Evolutionary conservation across 768 basidiomycete species (phyloP), one percentile per base, ranked within the genome.

Genomic region (Favolaschia claudopus): DNA sequence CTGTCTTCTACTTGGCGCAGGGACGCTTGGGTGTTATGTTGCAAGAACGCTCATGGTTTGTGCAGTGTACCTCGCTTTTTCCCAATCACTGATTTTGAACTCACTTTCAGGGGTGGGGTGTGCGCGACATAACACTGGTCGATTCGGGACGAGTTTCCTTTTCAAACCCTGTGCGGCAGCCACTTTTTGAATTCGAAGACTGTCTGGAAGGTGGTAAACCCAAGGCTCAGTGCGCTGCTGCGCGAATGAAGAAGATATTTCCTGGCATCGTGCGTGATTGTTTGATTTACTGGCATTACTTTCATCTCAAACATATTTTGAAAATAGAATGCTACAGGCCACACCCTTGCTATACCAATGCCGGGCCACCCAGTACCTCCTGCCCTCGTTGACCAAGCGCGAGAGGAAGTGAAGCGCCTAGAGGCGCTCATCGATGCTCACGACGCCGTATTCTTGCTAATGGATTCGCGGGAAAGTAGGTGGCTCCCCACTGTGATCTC

Each of bases 401-500:
- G 85, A 68, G 78, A 79, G n/a, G 89, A 94, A 62, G 87, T 98
- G 1, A 75, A 75, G 29, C 78, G 80, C 64, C 82, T 99, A 9
- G 94, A 96, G 67, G 71, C 80, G 24, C 83, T 99, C 15, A 82
- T 99, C 55, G 88, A 91, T 28, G 78, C 81, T 17, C 96, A 99
- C 68, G 97, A 99, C 68, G 96, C 82, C 0, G 81, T 98, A 4
- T 99, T 95, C 73, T 78, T 98, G 29, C 80, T 99, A 22, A 99
- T 98, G 97, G 97, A 99, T 71, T 98, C 95, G n/a, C 80, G 96
- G 32, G 97, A 99, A 74, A 95, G 93, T 65, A 77, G 97, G 40
- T 99, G 97, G 97, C 76, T 99, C 46, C 97, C 96, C 12, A 97
- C 94, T 0, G 87, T 99, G 12, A 74, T 99, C 14, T 91, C 88